Conservation (phyloP, 305 asterid species). For the Solanum hybrid region DNA sequence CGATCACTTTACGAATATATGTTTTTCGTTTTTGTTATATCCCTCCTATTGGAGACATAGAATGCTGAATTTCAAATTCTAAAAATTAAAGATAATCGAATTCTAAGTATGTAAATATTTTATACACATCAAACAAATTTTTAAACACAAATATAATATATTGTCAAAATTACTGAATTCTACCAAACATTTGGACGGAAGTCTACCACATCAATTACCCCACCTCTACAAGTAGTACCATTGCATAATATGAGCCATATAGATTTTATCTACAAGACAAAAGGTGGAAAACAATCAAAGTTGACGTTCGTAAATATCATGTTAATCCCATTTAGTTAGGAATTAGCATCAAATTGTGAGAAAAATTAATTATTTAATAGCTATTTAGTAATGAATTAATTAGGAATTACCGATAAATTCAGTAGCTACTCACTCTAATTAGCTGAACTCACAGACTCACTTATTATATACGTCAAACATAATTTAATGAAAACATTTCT, state of each 20-base stretch:
- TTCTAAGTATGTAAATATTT: background rate
- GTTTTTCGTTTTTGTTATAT: no score
- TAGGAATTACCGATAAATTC: no score
- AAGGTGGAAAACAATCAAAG: background rate
- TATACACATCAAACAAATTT: background rate
- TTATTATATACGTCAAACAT: background rate
- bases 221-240: background rate
- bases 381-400: no score
- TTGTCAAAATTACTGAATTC: background rate
- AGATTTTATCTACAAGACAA: background rate
- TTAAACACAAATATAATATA: no score
- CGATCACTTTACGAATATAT: background rate
- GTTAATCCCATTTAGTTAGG: background rate
- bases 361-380: no score
- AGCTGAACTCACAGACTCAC: background rate
- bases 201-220: background rate
- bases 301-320: background rate
- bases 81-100: background rate
- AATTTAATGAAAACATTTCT: background rate
- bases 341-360: background rate
- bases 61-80: no score
- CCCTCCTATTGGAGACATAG: no score
- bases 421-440: background rate
- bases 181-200: background rate
- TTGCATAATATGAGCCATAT: background rate